phyloP scores from a whole-genome alignment of 2,329 filamentous ascomycete genomes.

The Lachnellula cervina region DNA sequence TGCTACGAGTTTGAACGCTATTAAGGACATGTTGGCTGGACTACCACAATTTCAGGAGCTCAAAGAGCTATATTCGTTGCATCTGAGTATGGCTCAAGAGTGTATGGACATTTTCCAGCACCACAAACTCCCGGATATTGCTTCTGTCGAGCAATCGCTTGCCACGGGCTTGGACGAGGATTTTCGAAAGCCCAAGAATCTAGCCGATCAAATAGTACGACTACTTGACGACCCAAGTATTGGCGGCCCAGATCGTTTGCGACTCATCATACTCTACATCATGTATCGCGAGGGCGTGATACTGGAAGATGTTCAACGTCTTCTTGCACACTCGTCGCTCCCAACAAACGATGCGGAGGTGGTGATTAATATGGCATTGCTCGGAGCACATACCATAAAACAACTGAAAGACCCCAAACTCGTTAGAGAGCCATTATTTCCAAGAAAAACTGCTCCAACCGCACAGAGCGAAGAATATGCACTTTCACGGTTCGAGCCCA shows the following conservation, averaged over 20 bases:
- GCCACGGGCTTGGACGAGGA: constrained; percentile 93
- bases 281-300: constrained; percentile 84
- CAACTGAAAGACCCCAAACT: constrained; percentile 72
- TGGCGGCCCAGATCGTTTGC: constrained; percentile 67
- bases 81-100: constrained; percentile 94
- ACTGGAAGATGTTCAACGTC: constrained; percentile 73
- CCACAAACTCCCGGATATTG: constrained; percentile 80
- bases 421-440: constrained; percentile 65
- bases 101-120: constrained; percentile 91
- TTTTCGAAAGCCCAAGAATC: constrained; percentile 81
- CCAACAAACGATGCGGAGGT: constrained; percentile 68
- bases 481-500: constrained; percentile 82
- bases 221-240: constrained; percentile 83
- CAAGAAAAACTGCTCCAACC: constrained; percentile 53
- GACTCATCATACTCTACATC: constrained; percentile 79
- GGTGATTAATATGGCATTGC: constrained; percentile 71
- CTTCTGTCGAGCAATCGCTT: constrained; percentile 82
- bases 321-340: constrained; percentile 77
- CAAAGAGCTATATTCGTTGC: constrained; percentile 91
- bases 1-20: constrained; percentile 75
- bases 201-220: constrained; percentile 78
- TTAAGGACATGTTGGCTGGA: constrained; percentile 95
- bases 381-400: constrained; percentile 70
- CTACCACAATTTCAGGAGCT: constrained; percentile 92
- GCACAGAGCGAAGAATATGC: constrained; percentile 69